phyloP scores from a whole-genome alignment of 2,329 filamentous ascomycete species.

The Trichoderma brevicompactum region DNA sequence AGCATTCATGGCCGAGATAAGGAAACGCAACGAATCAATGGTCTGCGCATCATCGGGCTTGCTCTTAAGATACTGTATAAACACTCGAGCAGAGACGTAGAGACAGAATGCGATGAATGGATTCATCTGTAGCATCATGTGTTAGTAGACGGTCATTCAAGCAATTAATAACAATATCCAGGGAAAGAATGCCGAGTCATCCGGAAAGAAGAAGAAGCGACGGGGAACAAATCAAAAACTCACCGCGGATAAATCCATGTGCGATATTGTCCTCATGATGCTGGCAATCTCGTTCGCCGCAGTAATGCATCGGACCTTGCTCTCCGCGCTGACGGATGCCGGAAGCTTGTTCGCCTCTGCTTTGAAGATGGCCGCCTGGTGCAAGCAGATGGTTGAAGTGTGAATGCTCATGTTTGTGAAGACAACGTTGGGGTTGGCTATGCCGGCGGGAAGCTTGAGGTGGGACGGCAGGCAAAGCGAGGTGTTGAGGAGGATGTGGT shows the following conservation, averaged over 20 bases:
- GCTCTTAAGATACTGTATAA: conserved; percentile 95
- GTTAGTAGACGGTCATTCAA: not conserved
- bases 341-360: conserved; percentile 86
- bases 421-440: conserved; percentile 81
- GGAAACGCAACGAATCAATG: conserved; percentile 82
- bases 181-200: too few relatives aligned
- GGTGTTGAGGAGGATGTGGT: conserved; percentile 87
- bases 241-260: conserved; percentile 82
- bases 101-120: conserved; percentile 94
- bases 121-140: conserved; percentile 69
- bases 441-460: conserved; percentile 76
- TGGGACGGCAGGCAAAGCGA: conserved; percentile 79
- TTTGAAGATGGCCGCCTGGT: conserved; percentile 97
- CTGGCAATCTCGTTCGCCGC: conserved; percentile 92
- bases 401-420: conserved; percentile 98
- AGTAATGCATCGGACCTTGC: conserved; percentile 89
- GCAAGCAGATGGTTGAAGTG: conserved; percentile 94
- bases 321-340: conserved; percentile 78
- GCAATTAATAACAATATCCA: not conserved
- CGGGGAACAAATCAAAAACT: conserved; percentile 41
- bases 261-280: conserved; percentile 94
- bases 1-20: conserved; percentile 87
- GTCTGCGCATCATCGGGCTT: conserved; percentile 82
- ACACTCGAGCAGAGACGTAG: conserved; percentile 93
- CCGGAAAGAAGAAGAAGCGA: not conserved